A percentile compares a stretch with the other conserved stretches of the same genome.
These are phyloP conservation scores for Colletotrichum sp. DNA, from an alignment of 2,329 filamentous ascomycete genomes.

Conservation along the genomic window DNA sequence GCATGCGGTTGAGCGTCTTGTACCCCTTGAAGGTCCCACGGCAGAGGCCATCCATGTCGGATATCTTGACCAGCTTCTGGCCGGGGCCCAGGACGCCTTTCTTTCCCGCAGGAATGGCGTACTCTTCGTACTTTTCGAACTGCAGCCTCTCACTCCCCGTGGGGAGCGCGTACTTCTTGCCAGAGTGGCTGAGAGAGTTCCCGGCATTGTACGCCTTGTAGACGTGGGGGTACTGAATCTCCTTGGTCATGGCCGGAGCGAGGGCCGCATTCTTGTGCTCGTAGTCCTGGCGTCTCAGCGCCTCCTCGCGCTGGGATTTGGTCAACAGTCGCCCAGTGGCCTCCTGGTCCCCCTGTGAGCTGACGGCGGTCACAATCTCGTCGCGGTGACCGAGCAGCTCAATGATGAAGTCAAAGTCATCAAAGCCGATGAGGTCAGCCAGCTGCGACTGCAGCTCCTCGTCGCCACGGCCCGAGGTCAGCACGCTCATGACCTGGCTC, in stretches of 20 bases:
- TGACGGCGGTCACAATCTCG: conserved; percentile 62
- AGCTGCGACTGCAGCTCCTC: conserved; percentile 91
- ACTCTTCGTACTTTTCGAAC: conserved; percentile 84
- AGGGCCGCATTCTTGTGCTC: conserved; percentile 83
- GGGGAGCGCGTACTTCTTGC: conserved; percentile 84
- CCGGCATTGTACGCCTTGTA: conserved; percentile 85
- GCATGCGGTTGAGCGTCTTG: conserved; percentile 94
- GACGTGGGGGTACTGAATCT: conserved; percentile 88
- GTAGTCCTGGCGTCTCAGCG: conserved; percentile 75
- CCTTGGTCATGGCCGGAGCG: conserved; percentile 73
- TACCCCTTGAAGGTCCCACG: conserved; percentile 93
- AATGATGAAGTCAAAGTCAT: conserved; percentile 91
- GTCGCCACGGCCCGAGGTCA: conserved; percentile 72
- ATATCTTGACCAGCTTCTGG: conserved; percentile 79
- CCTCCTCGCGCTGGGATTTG: conserved; percentile 78
- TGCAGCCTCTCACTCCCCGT: conserved; percentile 75
- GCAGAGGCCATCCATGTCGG: conserved; percentile 87
- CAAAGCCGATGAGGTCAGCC: conserved; percentile 89
- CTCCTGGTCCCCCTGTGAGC: conserved; percentile 39
- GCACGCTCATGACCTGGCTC: conserved; percentile 76
- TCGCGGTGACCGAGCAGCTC: conserved; percentile 82
- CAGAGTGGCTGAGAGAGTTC: conserved; percentile 81
- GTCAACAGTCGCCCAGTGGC: conserved; percentile 66
- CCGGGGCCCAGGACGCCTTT: conserved; percentile 76
- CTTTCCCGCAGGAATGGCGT: conserved; percentile 81